Percentiles rank a stretch among this genome's conserved stretches.
Conservation (phyloP, 2,329 filamentous ascomycete species). For the Byssothecium circinans region DNA sequence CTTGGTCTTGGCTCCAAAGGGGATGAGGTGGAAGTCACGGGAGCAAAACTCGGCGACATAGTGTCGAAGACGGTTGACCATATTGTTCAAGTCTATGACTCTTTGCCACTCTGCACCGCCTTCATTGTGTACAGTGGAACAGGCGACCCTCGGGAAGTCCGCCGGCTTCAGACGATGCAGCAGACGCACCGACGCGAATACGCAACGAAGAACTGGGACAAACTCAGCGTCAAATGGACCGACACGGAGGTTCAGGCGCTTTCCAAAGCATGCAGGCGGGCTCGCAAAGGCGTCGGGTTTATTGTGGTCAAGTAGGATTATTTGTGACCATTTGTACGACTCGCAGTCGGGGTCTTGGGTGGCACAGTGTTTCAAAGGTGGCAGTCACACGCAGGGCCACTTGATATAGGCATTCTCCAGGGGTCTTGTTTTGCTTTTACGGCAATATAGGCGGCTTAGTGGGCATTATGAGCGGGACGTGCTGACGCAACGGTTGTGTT, state of each 20-base stretch:
- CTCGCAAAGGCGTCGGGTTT: slow-evolving; percentile 61
- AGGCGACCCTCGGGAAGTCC: slow-evolving; percentile 61
- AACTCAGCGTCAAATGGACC: slow-evolving; percentile 65
- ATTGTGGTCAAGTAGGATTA: slow-evolving; percentile 58
- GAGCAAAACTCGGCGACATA: slow-evolving; percentile 46
- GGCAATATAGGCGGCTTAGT: slow-evolving; percentile 7
- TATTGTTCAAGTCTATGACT: slow-evolving; percentile 57
- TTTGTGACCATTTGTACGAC: slow-evolving; percentile 34
- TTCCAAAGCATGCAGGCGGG: slow-evolving; percentile 57
- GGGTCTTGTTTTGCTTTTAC: slow-evolving; percentile 1
- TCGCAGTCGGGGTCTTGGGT: slow-evolving; percentile 12
- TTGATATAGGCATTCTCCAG: slow-evolving; percentile 13
- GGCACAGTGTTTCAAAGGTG: slow-evolving; percentile 27
- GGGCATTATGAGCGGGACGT: slow-evolving; percentile 12
- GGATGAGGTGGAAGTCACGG: slow-evolving; percentile 23
- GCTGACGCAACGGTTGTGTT: slow-evolving; percentile 19
- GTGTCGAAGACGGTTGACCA: slow-evolving; percentile 54
- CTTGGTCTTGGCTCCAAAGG: slow-evolving; percentile 22
- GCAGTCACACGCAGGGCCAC: slow-evolving; percentile 1
- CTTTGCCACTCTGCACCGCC: slow-evolving; percentile 60
- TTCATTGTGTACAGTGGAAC: slow-evolving; percentile 67
- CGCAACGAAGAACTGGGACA: slow-evolving; percentile 63
- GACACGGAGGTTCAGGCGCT: slow-evolving; percentile 64
- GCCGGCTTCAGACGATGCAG: slow-evolving; percentile 59
- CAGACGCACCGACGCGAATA: slow-evolving; percentile 60